Base-by-base conservation (phyloP, 2,329 filamentous ascomycete species). In the Epichloe uncinata region DNA sequence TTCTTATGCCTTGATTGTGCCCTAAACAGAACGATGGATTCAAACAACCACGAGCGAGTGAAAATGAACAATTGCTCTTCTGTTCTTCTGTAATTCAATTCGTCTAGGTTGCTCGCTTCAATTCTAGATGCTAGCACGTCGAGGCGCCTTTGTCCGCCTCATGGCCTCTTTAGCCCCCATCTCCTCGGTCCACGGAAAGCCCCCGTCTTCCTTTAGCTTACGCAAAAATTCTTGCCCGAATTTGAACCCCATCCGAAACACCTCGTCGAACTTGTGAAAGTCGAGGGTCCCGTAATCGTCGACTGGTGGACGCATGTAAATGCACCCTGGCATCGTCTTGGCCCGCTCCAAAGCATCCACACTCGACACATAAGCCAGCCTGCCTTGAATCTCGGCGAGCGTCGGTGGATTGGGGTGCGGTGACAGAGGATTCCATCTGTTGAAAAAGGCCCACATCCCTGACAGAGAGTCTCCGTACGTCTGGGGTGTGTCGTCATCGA, bases 211-310 rank as follows among this genome's bases (percentile, higher is more conserved):
- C 61, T 82, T 82, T 63, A 97, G 70, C 57, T 82, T 77, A 48
- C 80, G 79, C 56, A 98, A 66, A 63, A 84, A 96, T 49, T 87
- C 80, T 64, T 85, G 84, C 4, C 89, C 93, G 61, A 83, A 98
- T 49, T 78, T 75, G 67, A 95, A 95, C 1, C 93, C 94, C 11
- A 96, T 77, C 57, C 85, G 76, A 61, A 94, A 95, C 49, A 98
- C 91, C 73, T 98, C 94, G 60, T 97, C 91, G 66, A 98, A 98
- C 66, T 95, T 96, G 54, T 82, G 87, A 71, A 98, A 98, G 52
- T 98, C 93, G 33, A 98, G 72, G 1, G 93, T 98, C 4, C 90
- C 93, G 59, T 95, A 98, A 1, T 80, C 77, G 61, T 97, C 93
- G 54, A 98, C 85, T 0, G 93, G 93, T 4, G 94, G 94, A 1